phyloP scores from a whole-genome alignment of 768 basidiomycete species.

The Auricularia auricula-judae region DNA sequence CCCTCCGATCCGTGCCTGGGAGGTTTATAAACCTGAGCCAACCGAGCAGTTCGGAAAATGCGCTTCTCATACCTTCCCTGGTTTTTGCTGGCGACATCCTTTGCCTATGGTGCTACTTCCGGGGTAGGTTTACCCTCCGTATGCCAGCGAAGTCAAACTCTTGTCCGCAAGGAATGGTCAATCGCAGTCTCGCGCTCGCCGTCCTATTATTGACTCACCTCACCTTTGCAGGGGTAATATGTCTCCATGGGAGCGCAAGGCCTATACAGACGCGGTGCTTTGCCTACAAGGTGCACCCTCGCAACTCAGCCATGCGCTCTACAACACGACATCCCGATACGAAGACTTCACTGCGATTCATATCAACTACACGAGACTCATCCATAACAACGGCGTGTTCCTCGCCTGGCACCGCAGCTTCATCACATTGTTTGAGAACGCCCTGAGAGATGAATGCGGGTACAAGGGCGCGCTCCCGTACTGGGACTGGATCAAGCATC shows the following conservation, averaged over 20 bases:
- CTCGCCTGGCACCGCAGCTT: conserved; percentile 24
- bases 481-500: conserved; percentile 14
- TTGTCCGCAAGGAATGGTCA: too few species aligned
- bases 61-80: too few species aligned
- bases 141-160: too few species aligned
- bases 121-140: too few species aligned
- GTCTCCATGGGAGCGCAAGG: background rate
- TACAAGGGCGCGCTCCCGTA: conserved; percentile 19
- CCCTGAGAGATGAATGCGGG: conserved; percentile 16
- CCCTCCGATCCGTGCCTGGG: too few species aligned
- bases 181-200: too few species aligned
- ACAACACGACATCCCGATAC: background rate
- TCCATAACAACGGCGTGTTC: conserved; percentile 16
- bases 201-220: too few species aligned
- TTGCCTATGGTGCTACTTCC: too few species aligned
- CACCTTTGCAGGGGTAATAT: background rate
- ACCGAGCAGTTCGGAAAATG: too few species aligned
- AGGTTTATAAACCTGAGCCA: too few species aligned
- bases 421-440: conserved; percentile 13
- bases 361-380: background rate
- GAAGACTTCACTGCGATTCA: background rate
- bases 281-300: background rate
- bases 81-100: too few species aligned
- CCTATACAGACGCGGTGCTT: background rate
- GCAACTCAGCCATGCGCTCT: background rate